These are phyloP conservation scores for Aspergillus kassunensis DNA, from an alignment of 495 filamentous ascomycete species.

Conservation along the genomic window DNA sequence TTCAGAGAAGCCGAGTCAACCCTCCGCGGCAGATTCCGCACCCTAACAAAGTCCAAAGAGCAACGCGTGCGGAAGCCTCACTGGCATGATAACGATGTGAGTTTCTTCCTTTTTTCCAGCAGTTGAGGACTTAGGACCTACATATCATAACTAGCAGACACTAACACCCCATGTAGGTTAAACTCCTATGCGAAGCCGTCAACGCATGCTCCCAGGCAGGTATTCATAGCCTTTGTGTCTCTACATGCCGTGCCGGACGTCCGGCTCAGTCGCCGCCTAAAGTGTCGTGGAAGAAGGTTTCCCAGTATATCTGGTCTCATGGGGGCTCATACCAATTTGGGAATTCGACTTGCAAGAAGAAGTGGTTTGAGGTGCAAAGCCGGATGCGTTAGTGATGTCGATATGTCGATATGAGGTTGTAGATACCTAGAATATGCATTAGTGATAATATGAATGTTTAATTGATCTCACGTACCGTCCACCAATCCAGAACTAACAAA, in stretches of 20 bases:
- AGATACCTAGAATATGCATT: background rate
- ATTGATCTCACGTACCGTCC: background rate
- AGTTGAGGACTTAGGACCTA: too few relatives aligned
- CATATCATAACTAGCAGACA: too few relatives aligned
- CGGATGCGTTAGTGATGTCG: background rate
- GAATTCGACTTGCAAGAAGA: conserved; percentile 83
- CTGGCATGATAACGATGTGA: conserved; percentile 74
- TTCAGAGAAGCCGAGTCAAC: conserved; percentile 84
- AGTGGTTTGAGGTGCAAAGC: conserved; percentile 50
- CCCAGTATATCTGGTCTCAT: conserved; percentile 62
- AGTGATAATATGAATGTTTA: conserved; percentile 1
- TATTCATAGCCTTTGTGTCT: conserved; percentile 4
- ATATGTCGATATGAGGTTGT: background rate
- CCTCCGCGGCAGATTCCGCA: conserved; percentile 73
- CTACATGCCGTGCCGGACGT: background rate
- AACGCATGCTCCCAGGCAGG: conserved; percentile 30
- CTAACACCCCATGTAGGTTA: conserved; percentile 27
- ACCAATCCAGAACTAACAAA: too few relatives aligned
- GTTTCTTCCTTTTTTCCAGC: conserved; percentile 28
- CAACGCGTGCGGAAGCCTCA: conserved; percentile 73
- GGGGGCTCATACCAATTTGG: conserved; percentile 85
- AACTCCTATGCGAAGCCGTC: conserved; percentile 36
- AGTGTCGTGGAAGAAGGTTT: conserved; percentile 80
- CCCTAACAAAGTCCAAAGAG: conserved; percentile 70
- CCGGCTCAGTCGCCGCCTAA: conserved; percentile 33